phyloP scores from a whole-genome alignment of 345 rosid species.

The Pelargonium nanum region DNA sequence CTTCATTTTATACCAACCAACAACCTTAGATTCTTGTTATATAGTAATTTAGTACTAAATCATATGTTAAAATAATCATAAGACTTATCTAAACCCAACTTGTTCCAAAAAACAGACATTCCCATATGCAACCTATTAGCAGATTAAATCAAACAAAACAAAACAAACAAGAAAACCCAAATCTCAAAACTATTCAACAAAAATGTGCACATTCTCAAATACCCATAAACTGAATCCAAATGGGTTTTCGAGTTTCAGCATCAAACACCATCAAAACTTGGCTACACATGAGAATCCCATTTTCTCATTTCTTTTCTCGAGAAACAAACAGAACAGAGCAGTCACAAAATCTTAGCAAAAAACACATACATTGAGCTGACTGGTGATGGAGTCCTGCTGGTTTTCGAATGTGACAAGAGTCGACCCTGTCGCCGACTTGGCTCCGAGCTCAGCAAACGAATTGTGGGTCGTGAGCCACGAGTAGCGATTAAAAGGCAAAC shows the following conservation, averaged over 20 bases:
- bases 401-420: conserved; percentile 49
- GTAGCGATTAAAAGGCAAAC: conserved; percentile 68
- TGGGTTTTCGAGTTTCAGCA: not conserved
- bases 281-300: not conserved
- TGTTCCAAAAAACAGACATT: not conserved
- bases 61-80: no score
- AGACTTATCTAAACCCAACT: no score
- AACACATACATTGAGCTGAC: conserved; percentile 55
- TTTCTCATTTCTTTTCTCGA: not conserved
- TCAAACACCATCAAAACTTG: not conserved
- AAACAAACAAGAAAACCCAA: not conserved
- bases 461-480: conserved; percentile 96
- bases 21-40: not conserved
- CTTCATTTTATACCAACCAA: not conserved
- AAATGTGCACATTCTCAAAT: not conserved
- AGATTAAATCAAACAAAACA: not conserved
- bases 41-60: no score
- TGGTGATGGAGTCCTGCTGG: conserved; percentile 72
- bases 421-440: conserved; percentile 50
- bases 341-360: conserved; percentile 3
- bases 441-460: conserved; percentile 45
- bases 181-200: not conserved
- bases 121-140: not conserved
- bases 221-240: not conserved
- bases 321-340: not conserved